Evolutionary conservation across 2,329 filamentous ascomycete species (phyloP), one percentile per base, ranked within the genome.

Genomic region (Colletotrichum viniferum): DNA sequence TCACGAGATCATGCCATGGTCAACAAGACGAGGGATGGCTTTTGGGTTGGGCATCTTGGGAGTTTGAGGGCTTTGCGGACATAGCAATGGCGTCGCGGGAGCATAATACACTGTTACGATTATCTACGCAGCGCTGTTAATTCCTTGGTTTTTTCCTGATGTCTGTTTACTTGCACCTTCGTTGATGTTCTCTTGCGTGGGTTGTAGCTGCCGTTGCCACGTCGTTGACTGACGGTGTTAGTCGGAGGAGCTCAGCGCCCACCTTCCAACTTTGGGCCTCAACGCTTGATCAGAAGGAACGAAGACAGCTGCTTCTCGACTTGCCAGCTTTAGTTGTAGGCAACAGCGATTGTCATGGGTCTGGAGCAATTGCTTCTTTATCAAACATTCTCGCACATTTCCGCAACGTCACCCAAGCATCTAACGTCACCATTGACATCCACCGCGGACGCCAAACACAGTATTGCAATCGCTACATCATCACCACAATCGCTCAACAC

Each of bases 41-140:
- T 76, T 69, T 66, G 60, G 69, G 71, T 43, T 71, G 65, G 74
- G 62, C 74, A 67, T 74, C 48, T 61, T 71, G 62, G 74, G 74
- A 76, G 74, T 76, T 76, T 71, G 72, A 74, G 71, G 74, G 69
- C 71, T 65, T 75, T 63, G 43, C 71, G 72, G 71, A 76, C 74
- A 76, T 75, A 74, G 66, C 71, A 76, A 75, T 38, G 74, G 74
- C 71, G 74, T 75, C 65, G 63, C 71, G 71, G 74, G 71, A 58
- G 73, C 70, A 73, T 69, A 73, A 75, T 64, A 75, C 24, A 73
- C 32, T 76, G 66, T 76, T 56, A 66, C 16, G 71, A 75, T 36
- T 74, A 71, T 66, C 34, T 66, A 72, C 67, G 67, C 67, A 69
- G 69, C 63, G 48, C n/a, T 61, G 28, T 60, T 32, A 52, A 52